These are phyloP conservation scores for Gillenia trifoliata DNA, from an alignment of 306 rosid genomes.

Conservation along the genomic window DNA sequence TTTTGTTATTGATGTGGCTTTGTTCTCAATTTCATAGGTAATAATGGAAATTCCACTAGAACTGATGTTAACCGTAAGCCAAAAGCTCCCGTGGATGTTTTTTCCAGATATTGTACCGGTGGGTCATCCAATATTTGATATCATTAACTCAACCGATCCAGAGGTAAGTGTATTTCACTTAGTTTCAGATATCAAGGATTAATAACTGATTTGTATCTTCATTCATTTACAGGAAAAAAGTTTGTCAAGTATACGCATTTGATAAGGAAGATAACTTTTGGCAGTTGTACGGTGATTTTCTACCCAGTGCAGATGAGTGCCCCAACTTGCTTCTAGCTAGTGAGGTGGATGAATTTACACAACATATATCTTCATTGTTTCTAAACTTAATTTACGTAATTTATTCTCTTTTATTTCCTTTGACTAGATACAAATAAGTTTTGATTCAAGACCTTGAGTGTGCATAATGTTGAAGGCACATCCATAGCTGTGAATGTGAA, in stretches of 20 bases:
- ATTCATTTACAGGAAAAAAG: neutral
- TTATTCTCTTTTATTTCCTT: neutral
- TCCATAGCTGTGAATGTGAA: too few relatives aligned
- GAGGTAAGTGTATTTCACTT: conserved; percentile 50
- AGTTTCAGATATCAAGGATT: conserved; percentile 2
- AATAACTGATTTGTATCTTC: neutral
- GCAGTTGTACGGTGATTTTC: conserved; percentile 86
- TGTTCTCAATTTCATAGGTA: conserved; percentile 47
- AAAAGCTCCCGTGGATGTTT: conserved; percentile 96
- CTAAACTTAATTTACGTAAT: neutral
- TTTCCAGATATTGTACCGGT: conserved; percentile 88
- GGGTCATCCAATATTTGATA: conserved; percentile 95
- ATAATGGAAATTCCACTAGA: conserved; percentile 95
- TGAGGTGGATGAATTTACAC: conserved; percentile 48
- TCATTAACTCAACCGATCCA: conserved; percentile 85
- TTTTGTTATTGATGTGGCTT: conserved; percentile 7
- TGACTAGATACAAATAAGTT: neutral
- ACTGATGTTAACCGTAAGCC: conserved; percentile 80
- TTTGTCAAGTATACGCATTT: conserved; percentile 42
- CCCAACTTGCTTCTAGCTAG: conserved; percentile 85
- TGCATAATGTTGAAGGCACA: too few relatives aligned
- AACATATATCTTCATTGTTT: neutral
- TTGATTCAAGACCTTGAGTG: neutral
- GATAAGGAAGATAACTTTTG: conserved; percentile 85
- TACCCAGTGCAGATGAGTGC: conserved; percentile 85